A percentile compares a stretch with the other conserved stretches of the same genome.
Evolutionary conservation across 345 rosid species (phyloP).

Genomic region (Microthlaspi erraticum): DNA sequence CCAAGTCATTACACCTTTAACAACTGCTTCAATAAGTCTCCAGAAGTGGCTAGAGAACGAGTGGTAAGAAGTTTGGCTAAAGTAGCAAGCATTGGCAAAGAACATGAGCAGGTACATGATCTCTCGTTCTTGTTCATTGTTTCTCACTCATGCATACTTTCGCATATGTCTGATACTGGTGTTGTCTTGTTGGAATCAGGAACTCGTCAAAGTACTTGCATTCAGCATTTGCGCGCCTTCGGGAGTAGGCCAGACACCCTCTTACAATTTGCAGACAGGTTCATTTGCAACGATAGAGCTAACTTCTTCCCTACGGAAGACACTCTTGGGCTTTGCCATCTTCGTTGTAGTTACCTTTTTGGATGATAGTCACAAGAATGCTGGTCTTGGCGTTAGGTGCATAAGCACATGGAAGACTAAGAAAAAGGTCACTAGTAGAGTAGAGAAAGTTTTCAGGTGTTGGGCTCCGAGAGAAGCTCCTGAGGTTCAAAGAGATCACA

Average conservation of each 20-base stretch:
- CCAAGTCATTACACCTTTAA: slow-evolving; percentile 28
- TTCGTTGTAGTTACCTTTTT: slow-evolving; percentile 12
- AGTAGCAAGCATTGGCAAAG: slow-evolving; percentile 11
- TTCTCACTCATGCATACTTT: slow-evolving; percentile 5
- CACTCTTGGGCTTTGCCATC: slow-evolving; percentile 21
- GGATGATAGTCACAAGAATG: slow-evolving; percentile 6
- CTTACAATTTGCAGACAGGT: slow-evolving; percentile 17
- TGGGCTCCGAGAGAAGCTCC: slow-evolving; percentile 28
- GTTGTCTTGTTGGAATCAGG: slow-evolving; percentile 5
- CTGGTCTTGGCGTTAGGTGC: slow-evolving; percentile 23
- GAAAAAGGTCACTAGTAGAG: background rate
- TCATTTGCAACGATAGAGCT: slow-evolving; percentile 25
- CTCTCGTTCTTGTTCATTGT: background rate
- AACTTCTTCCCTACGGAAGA: slow-evolving; percentile 3
- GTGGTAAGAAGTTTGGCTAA: background rate
- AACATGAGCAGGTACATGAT: slow-evolving; percentile 10
- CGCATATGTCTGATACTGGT: background rate
- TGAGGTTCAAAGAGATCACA: slow-evolving; percentile 20
- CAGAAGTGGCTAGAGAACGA: background rate
- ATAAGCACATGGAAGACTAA: slow-evolving; percentile 20
- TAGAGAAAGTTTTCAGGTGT: slow-evolving; percentile 14
- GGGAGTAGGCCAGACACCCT: background rate
- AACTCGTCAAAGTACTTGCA: slow-evolving; percentile 24
- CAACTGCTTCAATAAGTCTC: slow-evolving; percentile 33
- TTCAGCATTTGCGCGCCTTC: slow-evolving; percentile 11